phyloP scores from a whole-genome alignment of 2,329 filamentous ascomycete genomes.

The Fusarium sp. region DNA sequence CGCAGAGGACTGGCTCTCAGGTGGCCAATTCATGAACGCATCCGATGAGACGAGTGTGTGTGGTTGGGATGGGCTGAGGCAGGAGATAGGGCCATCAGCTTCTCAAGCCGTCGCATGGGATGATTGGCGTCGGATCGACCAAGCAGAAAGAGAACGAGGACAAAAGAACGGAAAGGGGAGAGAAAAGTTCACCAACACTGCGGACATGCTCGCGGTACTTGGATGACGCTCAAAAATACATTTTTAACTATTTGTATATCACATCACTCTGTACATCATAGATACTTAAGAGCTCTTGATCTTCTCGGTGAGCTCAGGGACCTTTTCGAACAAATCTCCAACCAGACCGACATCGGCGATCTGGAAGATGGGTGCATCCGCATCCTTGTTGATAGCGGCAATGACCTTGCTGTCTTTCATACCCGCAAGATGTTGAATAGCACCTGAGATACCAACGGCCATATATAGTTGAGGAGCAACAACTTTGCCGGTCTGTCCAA shows the following conservation, averaged over 20 bases:
- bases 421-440: constrained; percentile 96
- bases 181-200: constrained; percentile 73
- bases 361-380: constrained; percentile 98
- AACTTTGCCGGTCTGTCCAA: constrained; percentile 98
- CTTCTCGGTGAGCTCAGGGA: constrained; percentile 96
- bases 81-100: constrained; percentile 65
- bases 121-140: constrained; percentile 87
- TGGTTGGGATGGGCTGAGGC: constrained; percentile 83
- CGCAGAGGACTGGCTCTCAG: constrained; percentile 76
- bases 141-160: constrained; percentile 78
- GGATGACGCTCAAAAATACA: constrained; percentile 45
- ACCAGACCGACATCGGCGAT: constrained; percentile 96
- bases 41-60: constrained; percentile 16
- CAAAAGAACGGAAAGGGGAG: constrained; percentile 77
- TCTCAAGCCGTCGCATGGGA: constrained; percentile 80
- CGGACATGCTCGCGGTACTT: constrained; percentile 69
- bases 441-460: constrained; percentile 94
- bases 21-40: constrained; percentile 53
- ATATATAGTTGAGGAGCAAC: constrained; percentile 96
- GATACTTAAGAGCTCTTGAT: constrained; percentile 69
- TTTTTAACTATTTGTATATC: constrained; percentile 45
- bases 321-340: constrained; percentile 94
- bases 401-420: constrained; percentile 99
- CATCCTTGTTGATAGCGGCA: constrained; percentile 97
- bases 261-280: constrained; percentile 39